Evolutionary conservation across 345 rosid genomes (phyloP), one percentile per base, ranked within the genome.

Genomic region (Euphorbia tirucalli): DNA sequence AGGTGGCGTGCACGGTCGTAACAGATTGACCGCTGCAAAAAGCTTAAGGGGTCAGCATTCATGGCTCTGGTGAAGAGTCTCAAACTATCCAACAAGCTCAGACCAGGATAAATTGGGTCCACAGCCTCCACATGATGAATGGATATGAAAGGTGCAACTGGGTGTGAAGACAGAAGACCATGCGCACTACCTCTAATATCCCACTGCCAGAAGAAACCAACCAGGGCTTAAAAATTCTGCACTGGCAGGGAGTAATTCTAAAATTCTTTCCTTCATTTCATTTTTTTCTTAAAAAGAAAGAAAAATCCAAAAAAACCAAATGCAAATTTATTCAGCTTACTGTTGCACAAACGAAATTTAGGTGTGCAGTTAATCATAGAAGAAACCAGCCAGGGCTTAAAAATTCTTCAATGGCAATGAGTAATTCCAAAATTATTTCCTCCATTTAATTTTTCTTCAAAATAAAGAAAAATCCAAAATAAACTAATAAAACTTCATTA

Each of bases 61-160:
- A 94, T 92, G 21, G 95, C 95, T 79, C 76, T 83, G 32, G 92
- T 83, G 75, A 94, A 87, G 49, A 90, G 89, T 71, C 85, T 87
- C 82, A 94, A 84, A 74, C 95, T 82, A 66, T 89, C 92, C 79
- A 92, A 52, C 0, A 84, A 78, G 48, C 79, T 85, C 80, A 92
- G 76, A 6, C 90, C 93, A 13, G 97, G 98, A 78, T 83, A 94
- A 37, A 92, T 82, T 7, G 98, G 92, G 66, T 92, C 90, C 14
- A 89, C 92, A 43, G 90, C 88, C 82, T 94, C 97, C 65, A 90
- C 82, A 77, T 94, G 97, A 78, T 94, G 98, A 71, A 94, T 83
- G 0, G 97, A 90, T 50, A 94, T 75, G 76, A 94, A 92, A 41
- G 98, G 98, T 0, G 92, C 92, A 11, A 92, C 77, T 0, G 97